Evolutionary conservation across 768 basidiomycete genomes (phyloP), one percentile per base, ranked within the genome.

Genomic region (Collybiopsis confluens): DNA sequence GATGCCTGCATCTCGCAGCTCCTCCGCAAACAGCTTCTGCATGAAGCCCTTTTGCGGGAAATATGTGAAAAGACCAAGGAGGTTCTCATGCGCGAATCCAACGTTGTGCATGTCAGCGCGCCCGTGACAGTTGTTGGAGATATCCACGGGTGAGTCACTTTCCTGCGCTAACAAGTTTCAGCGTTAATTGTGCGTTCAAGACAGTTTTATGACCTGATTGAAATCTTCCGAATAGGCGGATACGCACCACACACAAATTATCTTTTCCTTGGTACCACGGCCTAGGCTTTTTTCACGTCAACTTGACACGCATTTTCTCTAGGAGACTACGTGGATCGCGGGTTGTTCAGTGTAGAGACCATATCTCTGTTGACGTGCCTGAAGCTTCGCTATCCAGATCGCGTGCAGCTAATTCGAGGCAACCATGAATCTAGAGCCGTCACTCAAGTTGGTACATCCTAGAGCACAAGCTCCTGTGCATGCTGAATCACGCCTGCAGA

Each of bases 51-150:
- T 24, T 70, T 99, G 41, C 87, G 94, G 47, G 96, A 99, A 77
- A 98, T 99, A 81, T 98, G 97, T 78, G 96, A 97, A 65, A 98
- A 98, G 74, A 97, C 96, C 15, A 99, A 98, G 68, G 97, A 99
- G 67, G 92, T 99, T 0, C 85, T 99, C 54, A 98, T 98, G 97
- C 78, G 93, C 57, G 97, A 99, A 74, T 93, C 90, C 55, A 99
- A 99, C 64, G 97, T 99, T 54, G 94, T 98, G 6, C 97, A 98
- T 64, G 89, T 99, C 60, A 88, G 85, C 58, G 90, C 96, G 4
- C 97, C 97, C 18, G 93, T 98, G 33, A 99, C 97, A 1, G 97
- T 99, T 26, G 97, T 98, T 36, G 97, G 97, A 48, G 97, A 99
- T 68, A 98, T 99, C 45, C 97, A 99, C 68, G 97, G 94, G 94